Conservation (phyloP, 139 green algal species). For the Medakamo hakoo region DNA sequence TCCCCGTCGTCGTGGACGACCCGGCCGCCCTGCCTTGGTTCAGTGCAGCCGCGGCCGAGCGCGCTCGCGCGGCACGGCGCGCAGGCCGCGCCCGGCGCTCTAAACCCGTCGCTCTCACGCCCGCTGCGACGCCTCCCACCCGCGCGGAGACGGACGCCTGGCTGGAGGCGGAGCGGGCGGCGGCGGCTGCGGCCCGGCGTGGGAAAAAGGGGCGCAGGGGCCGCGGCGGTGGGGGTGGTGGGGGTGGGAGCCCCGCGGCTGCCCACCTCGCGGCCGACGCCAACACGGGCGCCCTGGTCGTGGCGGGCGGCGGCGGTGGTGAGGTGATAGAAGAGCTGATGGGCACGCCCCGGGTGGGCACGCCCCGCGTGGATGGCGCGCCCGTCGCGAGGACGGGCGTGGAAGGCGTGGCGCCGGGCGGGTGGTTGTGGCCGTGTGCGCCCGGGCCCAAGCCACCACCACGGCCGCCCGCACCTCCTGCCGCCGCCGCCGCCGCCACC, state of each 20-base stretch:
- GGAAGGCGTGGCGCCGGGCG: too few species aligned
- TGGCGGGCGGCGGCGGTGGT: not conserved
- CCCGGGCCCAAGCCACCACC: too few species aligned
- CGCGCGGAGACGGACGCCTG: constrained; percentile 20
- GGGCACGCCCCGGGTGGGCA: constrained; percentile 16
- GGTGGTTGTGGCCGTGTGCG: too few species aligned
- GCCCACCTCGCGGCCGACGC: constrained; percentile 50
- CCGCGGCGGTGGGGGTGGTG: too few species aligned
- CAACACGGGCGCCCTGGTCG: constrained; percentile 53
- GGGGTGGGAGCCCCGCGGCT: too few species aligned
- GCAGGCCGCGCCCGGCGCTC: not conserved
- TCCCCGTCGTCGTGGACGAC: constrained; percentile 12
- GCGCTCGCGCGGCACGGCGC: not conserved
- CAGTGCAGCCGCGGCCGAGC: not conserved
- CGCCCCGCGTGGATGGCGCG: too few species aligned
- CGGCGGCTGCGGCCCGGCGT: not conserved
- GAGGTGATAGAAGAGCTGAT: constrained; percentile 18
- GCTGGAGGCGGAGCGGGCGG: constrained; percentile 8
- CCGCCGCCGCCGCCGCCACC: too few species aligned
- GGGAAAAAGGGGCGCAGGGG: too few species aligned
- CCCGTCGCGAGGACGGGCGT: too few species aligned
- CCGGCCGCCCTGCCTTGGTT: constrained; percentile 6
- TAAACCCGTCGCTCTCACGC: constrained; percentile 7
- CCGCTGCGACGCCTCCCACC: constrained; percentile 15
- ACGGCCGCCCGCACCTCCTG: too few species aligned